phyloP scores from a whole-genome alignment of 2,329 filamentous ascomycete species.

The Xylariaceae sp. region DNA sequence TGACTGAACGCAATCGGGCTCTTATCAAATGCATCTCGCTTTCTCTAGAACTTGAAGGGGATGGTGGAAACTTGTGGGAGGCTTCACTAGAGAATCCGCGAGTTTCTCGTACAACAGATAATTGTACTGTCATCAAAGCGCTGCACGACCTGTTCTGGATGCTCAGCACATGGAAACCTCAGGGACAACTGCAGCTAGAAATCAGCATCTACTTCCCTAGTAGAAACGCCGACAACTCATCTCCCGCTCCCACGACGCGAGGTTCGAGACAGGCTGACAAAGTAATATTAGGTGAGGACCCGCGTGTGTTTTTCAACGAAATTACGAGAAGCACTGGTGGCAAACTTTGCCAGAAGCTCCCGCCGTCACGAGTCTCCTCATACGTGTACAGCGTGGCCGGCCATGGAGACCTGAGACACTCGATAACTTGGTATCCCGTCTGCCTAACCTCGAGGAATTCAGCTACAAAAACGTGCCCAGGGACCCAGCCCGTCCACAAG shows the following conservation, averaged over 20 bases:
- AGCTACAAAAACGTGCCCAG: conserved; percentile 27
- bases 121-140: conserved; percentile 4
- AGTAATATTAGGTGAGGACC: conserved; percentile 25
- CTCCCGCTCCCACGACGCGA: conserved; percentile 10
- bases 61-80: conserved; percentile 3
- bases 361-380: conserved; percentile 30
- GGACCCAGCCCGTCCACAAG: background rate
- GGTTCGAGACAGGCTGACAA: conserved; percentile 22
- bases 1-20: background rate
- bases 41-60: background rate
- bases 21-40: background rate
- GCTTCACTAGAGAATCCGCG: background rate
- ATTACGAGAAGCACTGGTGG: conserved; percentile 21
- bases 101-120: conserved; percentile 1
- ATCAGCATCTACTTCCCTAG: conserved; percentile 31
- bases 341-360: conserved; percentile 31
- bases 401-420: conserved; percentile 32
- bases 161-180: conserved; percentile 28
- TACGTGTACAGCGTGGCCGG: conserved; percentile 17
- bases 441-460: conserved; percentile 35
- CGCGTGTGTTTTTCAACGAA: background rate
- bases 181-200: conserved; percentile 27
- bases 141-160: conserved; percentile 23
- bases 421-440: conserved; percentile 31
- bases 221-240: conserved; percentile 26